Evolutionary conservation across 164 flowering plant genomes (phyloP).

Genomic region (Umbellularia californica): DNA sequence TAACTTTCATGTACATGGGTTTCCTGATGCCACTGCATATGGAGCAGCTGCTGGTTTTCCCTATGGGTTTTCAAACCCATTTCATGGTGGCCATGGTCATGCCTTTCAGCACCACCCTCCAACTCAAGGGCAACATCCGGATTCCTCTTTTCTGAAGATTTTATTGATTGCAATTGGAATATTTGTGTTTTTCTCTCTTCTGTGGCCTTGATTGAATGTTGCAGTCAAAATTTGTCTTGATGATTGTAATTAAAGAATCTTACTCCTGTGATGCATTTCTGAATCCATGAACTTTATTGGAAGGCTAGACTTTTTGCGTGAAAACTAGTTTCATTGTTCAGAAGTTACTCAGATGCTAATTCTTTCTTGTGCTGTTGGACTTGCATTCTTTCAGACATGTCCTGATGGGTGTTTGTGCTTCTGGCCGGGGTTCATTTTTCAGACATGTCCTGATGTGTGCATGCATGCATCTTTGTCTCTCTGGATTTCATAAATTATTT

Average conservation of each 20-base stretch:
- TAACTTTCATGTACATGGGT: slow-evolving; percentile 61
- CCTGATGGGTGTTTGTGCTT: too few species aligned
- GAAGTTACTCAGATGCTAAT: too few species aligned
- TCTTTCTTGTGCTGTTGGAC: too few species aligned
- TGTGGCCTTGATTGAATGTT: slow-evolving; percentile 33
- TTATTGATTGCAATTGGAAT: slow-evolving; percentile 40
- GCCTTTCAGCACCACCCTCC: slow-evolving; percentile 30
- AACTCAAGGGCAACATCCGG: slow-evolving; percentile 47
- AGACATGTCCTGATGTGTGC: too few species aligned
- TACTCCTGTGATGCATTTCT: slow-evolving; percentile 6
- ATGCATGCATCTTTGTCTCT: too few species aligned
- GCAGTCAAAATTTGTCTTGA: background rate
- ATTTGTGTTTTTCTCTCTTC: slow-evolving; percentile 42
- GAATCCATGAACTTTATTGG: background rate
- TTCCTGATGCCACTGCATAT: slow-evolving; percentile 49
- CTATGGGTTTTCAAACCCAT: slow-evolving; percentile 40
- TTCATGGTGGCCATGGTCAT: slow-evolving; percentile 55
- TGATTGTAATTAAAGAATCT: background rate
- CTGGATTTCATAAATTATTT: too few species aligned
- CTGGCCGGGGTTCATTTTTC: too few species aligned
- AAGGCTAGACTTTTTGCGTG: too few species aligned
- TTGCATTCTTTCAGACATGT: too few species aligned
- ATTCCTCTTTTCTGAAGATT: slow-evolving; percentile 34
- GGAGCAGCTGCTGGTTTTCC: slow-evolving; percentile 56
- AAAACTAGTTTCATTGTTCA: too few species aligned